Percentiles rank a stretch among this genome's conserved stretches.
phyloP scores from a whole-genome alignment of 108 stramenopile genomes.

The Conticribra guillardii region DNA sequence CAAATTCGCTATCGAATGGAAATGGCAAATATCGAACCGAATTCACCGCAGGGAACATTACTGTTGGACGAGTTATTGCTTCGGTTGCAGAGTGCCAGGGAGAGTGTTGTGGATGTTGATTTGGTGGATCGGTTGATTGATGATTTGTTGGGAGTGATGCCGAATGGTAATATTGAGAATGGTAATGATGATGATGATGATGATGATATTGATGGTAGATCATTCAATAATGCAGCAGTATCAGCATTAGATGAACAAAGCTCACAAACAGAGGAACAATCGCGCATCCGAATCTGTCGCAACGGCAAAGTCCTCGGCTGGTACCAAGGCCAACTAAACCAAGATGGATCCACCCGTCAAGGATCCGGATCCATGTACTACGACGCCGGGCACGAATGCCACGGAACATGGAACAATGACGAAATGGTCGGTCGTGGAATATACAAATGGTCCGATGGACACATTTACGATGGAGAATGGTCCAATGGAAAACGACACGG shows the following conservation, averaged over 20 bases:
- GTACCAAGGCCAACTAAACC: slow-evolving; percentile 40
- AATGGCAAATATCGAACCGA: slow-evolving; percentile 40
- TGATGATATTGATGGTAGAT: background rate
- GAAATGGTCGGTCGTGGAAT: slow-evolving; percentile 45
- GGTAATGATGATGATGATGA: background rate
- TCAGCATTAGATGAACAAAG: background rate
- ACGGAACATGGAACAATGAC: slow-evolving; percentile 37
- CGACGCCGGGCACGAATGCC: slow-evolving; percentile 45
- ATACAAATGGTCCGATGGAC: slow-evolving; percentile 39
- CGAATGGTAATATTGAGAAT: background rate
- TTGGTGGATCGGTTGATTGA: slow-evolving; percentile 38
- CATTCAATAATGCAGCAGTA: background rate
- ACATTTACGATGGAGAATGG: slow-evolving; percentile 45
- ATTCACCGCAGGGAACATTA: slow-evolving; percentile 30
- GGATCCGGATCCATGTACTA: slow-evolving; percentile 44
- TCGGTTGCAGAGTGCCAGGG: slow-evolving; percentile 19
- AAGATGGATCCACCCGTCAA: slow-evolving; percentile 25
- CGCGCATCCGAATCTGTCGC: slow-evolving; percentile 26
- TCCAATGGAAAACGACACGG: slow-evolving; percentile 38
- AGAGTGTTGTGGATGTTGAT: slow-evolving; percentile 9
- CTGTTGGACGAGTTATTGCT: slow-evolving; percentile 40
- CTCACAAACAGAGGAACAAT: background rate
- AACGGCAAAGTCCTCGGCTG: slow-evolving; percentile 42
- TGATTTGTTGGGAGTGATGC: slow-evolving; percentile 18
- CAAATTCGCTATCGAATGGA: slow-evolving; percentile 43